Evolutionary conservation across 2,329 filamentous ascomycete genomes (phyloP).

Genomic region (Ploettnerulaceae sp.): DNA sequence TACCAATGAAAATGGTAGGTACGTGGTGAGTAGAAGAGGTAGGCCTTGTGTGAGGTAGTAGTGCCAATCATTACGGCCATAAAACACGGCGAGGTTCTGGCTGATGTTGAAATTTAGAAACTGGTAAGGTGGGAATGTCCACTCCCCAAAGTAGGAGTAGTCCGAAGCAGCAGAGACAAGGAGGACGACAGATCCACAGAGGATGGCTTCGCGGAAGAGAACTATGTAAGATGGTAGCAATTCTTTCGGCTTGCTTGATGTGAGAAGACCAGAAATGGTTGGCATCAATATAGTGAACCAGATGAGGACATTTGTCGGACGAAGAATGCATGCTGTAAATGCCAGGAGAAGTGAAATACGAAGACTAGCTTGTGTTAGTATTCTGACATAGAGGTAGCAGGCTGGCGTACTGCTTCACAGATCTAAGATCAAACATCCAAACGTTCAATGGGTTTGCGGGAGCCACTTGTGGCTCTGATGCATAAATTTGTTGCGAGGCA

Average conservation of each 20-base stretch:
- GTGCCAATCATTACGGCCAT: slow-evolving; percentile 83
- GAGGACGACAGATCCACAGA: slow-evolving; percentile 62
- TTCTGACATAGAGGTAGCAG: not conserved
- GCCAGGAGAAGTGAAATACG: slow-evolving; percentile 68
- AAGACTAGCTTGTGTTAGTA: slow-evolving; percentile 39
- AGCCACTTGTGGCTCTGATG: slow-evolving; percentile 30
- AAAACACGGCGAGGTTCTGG: slow-evolving; percentile 85
- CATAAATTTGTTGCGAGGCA: slow-evolving; percentile 27
- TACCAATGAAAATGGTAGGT: slow-evolving; percentile 67
- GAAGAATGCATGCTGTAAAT: slow-evolving; percentile 75
- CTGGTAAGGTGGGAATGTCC: slow-evolving; percentile 82
- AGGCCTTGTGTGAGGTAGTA: slow-evolving; percentile 91
- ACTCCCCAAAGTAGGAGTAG: slow-evolving; percentile 72
- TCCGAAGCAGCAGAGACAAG: slow-evolving; percentile 63
- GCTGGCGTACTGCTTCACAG: slow-evolving; percentile 33
- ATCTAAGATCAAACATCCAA: slow-evolving; percentile 24
- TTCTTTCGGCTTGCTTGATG: slow-evolving; percentile 36
- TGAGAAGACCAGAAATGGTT: slow-evolving; percentile 42
- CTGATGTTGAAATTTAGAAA: slow-evolving; percentile 90
- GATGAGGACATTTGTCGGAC: slow-evolving; percentile 84
- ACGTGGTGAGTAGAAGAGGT: slow-evolving; percentile 79
- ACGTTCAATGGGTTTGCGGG: slow-evolving; percentile 14
- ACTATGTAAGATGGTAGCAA: slow-evolving; percentile 38
- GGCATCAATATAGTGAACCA: slow-evolving; percentile 66
- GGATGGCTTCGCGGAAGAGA: slow-evolving; percentile 56